Conservation (phyloP, 176 grass and related monocot species). For the Aegilops sharonensis region DNA sequence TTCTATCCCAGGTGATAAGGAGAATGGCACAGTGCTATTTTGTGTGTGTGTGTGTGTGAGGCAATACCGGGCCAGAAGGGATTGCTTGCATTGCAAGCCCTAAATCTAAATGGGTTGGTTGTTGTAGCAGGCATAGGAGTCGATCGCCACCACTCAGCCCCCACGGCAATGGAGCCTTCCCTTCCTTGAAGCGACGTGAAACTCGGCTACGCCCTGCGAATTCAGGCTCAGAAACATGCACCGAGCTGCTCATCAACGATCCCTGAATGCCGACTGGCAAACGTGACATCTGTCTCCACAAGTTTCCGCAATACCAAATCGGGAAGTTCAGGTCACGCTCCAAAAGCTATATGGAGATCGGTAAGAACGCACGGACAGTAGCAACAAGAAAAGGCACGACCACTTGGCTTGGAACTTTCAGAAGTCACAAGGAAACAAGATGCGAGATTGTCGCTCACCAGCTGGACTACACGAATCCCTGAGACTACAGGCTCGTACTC, state of each 20-base stretch:
- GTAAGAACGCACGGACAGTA: not conserved
- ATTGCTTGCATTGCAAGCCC: constrained; percentile 6
- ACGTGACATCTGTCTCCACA: not conserved
- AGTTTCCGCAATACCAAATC: not conserved
- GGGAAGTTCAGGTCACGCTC: not conserved
- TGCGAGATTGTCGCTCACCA: not conserved
- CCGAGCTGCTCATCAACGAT: not conserved
- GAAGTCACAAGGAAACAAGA: not conserved
- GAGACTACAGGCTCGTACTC: not conserved
- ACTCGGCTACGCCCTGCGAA: not conserved
- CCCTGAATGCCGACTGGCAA: not conserved
- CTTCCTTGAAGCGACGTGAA: constrained; percentile 29
- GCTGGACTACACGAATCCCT: not conserved
- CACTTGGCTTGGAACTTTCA: not conserved
- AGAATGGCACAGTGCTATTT: not conserved
- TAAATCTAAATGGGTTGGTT: not conserved
- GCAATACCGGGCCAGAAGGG: not conserved
- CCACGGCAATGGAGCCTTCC: not conserved
- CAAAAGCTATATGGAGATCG: not conserved
- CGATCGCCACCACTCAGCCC: not conserved
- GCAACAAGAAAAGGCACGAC: not conserved
- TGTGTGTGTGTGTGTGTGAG: not conserved
- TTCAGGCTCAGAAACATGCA: not conserved
- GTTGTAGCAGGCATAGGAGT: not conserved
- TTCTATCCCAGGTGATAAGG: not conserved